Percentiles rank a stretch among this genome's conserved stretches.
phyloP scores from a whole-genome alignment of 306 rosid species.

The Dalbergia oliveri region DNA sequence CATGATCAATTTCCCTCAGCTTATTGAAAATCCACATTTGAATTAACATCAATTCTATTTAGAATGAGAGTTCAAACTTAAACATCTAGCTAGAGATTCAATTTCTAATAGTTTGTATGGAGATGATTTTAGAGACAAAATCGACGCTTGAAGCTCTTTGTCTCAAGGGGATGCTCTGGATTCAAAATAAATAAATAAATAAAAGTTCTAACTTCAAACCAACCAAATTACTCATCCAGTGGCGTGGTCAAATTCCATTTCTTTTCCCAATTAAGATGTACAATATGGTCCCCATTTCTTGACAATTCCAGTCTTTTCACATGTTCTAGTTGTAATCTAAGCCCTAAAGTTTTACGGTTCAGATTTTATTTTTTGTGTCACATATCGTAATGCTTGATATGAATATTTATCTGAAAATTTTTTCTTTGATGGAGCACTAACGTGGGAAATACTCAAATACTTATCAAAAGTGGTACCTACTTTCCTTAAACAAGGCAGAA shows the following conservation, averaged over 20 bases:
- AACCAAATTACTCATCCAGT: too few relatives aligned
- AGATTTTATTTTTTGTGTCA: not conserved
- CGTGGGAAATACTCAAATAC: not conserved
- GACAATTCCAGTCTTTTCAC: not conserved
- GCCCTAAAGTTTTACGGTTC: not conserved
- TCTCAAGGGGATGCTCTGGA: too few relatives aligned
- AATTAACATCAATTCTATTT: too few relatives aligned
- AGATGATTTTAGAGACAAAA: too few relatives aligned
- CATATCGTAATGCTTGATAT: not conserved
- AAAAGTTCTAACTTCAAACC: too few relatives aligned
- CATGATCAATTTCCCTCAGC: not conserved
- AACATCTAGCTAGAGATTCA: too few relatives aligned
- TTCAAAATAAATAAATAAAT: too few relatives aligned
- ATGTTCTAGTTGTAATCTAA: slow-evolving; percentile 5
- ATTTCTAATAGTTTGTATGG: too few relatives aligned
- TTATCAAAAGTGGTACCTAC: not conserved
- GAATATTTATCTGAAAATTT: too few relatives aligned
- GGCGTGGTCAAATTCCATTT: not conserved
- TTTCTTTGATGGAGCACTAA: not conserved
- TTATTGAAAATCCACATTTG: too few relatives aligned
- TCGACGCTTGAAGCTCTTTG: too few relatives aligned
- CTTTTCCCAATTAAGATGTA: not conserved
- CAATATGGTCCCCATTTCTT: slow-evolving; percentile 5
- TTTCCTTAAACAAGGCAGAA: not conserved
- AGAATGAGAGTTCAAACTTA: too few relatives aligned